Base-by-base conservation (phyloP, 1,284 basidiomycete genomes). In the Acaromyces ingoldii region DNA sequence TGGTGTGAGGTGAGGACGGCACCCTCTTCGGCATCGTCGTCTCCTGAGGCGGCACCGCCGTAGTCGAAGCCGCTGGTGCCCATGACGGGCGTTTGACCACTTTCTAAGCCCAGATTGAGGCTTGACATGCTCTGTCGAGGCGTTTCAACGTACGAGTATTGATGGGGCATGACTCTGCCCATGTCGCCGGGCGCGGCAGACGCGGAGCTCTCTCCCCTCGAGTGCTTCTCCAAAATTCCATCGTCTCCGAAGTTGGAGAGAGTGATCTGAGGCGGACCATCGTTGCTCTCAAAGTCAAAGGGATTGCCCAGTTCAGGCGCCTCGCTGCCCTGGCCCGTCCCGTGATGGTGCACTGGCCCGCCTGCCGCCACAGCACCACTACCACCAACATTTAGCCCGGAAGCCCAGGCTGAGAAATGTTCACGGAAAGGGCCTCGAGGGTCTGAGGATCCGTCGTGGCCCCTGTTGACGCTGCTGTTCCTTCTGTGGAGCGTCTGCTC, bases 1-100 rank as follows among this genome's bases (percentile, higher is more conserved):
- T 50, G 48, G 30, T 50, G 9, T 6, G 43, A 44, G 5, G 38
- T 50, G 6, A 50, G 34, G 13, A 40, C 24, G 6, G 25, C 48
- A 17, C 48, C 48, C n/a, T 48, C 45, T 40, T 19, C 21, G 13
- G 9, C 38, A 25, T 40, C 38, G 21, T n/a, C n/a, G n/a, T n/a
- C n/a, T n/a, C n/a, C n/a, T n/a, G n/a, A n/a, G n/a, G n/a, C n/a
- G n/a, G n/a, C n/a, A n/a, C n/a, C n/a, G n/a, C n/a, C n/a, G n/a
- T n/a, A n/a, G n/a, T n/a, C n/a, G n/a, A n/a, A n/a, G n/a, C n/a
- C n/a, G n/a, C n/a, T n/a, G n/a, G n/a, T n/a, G n/a, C n/a, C n/a
- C n/a, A n/a, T n/a, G n/a, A n/a, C n/a, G n/a, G n/a, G n/a, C n/a
- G n/a, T n/a, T n/a, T n/a, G n/a, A n/a, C n/a, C n/a, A n/a, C n/a